Conservation (phyloP, 495 filamentous ascomycete genomes). For the Evernia prunastri region DNA sequence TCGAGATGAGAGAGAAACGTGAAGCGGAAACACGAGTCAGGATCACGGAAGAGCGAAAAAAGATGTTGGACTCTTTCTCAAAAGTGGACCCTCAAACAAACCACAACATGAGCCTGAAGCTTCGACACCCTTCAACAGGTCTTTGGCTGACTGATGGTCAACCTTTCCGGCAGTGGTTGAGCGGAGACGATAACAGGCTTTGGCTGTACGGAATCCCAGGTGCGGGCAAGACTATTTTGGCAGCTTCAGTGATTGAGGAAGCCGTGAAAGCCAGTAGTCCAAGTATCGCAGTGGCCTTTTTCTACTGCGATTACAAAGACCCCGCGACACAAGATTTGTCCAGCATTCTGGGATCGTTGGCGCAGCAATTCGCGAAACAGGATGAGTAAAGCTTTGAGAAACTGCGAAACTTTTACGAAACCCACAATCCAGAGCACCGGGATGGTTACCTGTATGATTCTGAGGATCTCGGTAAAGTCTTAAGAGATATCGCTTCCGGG, state of each 20-base stretch:
- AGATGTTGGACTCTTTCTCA: slow-evolving; percentile 30
- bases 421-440: slow-evolving; percentile 19
- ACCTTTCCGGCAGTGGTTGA: too few relatives aligned
- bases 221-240: slow-evolving; percentile 39
- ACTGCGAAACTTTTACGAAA: slow-evolving; percentile 26
- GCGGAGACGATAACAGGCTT: slow-evolving; percentile 25
- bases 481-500: slow-evolving; percentile 21
- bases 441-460: background rate
- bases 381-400: slow-evolving; percentile 30
- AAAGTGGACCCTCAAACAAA: slow-evolving; percentile 25
- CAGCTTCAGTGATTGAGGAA: slow-evolving; percentile 25
- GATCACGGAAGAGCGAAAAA: slow-evolving; percentile 22
- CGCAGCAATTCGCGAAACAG: slow-evolving; percentile 32
- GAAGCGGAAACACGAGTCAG: slow-evolving; percentile 23
- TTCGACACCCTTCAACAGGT: slow-evolving; percentile 34
- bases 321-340: slow-evolving; percentile 23
- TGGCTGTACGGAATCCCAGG: slow-evolving; percentile 40
- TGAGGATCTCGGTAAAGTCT: background rate
- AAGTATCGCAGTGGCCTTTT: slow-evolving; percentile 32
- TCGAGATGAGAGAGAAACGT: slow-evolving; percentile 12
- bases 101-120: slow-evolving; percentile 28
- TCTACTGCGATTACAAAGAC: slow-evolving; percentile 40
- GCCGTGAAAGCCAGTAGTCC: slow-evolving; percentile 4
- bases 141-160: slow-evolving; percentile 33
- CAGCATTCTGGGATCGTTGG: slow-evolving; percentile 33